These are phyloP conservation scores for Comarum palustre DNA, from an alignment of 306 rosid genomes.

Conservation along the genomic window DNA sequence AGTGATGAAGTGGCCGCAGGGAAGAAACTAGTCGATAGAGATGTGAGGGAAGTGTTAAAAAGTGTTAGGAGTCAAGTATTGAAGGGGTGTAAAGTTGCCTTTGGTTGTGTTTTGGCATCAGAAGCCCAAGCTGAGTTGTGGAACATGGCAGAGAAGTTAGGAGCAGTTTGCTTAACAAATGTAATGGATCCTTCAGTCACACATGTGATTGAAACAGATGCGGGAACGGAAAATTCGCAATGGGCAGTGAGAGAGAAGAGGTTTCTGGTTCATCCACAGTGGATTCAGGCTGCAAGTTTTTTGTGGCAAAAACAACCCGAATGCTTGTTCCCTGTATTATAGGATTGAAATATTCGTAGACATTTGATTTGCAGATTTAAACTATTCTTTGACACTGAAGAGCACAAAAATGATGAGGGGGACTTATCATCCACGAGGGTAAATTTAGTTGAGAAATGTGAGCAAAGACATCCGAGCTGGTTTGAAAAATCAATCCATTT, in stretches of 20 bases:
- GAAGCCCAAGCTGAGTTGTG: conserved; percentile 45
- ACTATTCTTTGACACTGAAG: background rate
- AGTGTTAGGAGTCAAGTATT: conserved; percentile 42
- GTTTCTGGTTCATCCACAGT: conserved; percentile 73
- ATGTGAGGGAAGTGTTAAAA: conserved; percentile 81
- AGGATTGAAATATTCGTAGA: background rate
- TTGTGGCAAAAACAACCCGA: conserved; percentile 76
- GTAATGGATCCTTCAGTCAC: conserved; percentile 52
- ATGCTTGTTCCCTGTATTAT: conserved; percentile 23
- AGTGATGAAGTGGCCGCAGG: conserved; percentile 25
- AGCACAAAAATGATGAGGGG: too few relatives aligned
- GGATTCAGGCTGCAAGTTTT: conserved; percentile 80
- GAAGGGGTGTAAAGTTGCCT: conserved; percentile 56
- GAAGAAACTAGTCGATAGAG: conserved; percentile 47
- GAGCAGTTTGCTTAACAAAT: conserved; percentile 65
- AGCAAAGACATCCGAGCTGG: too few relatives aligned
- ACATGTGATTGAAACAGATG: conserved; percentile 65
- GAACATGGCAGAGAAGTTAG: conserved; percentile 76
- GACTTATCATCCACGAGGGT: too few relatives aligned
- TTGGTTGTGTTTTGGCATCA: conserved; percentile 52
- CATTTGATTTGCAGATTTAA: background rate
- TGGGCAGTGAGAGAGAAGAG: conserved; percentile 69
- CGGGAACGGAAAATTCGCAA: conserved; percentile 61
- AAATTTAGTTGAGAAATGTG: too few relatives aligned
- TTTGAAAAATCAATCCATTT: too few relatives aligned